These are phyloP conservation scores for Helicocarpus griseus DNA, from an alignment of 2,329 filamentous ascomycete genomes.

Conservation along the genomic window DNA sequence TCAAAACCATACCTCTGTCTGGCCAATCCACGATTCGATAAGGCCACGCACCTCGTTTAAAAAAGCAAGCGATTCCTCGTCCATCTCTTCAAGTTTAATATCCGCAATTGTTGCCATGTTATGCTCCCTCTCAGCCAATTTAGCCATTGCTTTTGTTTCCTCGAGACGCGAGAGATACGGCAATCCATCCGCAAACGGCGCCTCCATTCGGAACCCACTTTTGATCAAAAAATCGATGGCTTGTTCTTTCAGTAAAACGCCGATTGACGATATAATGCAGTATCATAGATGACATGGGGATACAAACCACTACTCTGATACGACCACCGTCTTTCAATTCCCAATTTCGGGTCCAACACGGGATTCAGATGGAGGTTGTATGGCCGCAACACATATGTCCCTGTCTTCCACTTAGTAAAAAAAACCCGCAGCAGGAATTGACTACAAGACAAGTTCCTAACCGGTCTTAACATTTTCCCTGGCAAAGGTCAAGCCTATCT, in stretches of 20 bases:
- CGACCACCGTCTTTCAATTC: conserved; percentile 51
- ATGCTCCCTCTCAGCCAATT: conserved; percentile 34
- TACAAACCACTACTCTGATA: conserved; percentile 45
- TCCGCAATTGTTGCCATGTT: conserved; percentile 25
- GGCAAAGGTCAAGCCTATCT: conserved; percentile 59
- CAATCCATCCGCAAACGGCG: conserved; percentile 48
- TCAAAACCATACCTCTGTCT: conserved; percentile 12
- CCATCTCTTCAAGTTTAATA: conserved; percentile 43
- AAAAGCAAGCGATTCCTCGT: conserved; percentile 44
- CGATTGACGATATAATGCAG: not conserved
- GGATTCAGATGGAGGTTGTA: conserved; percentile 58
- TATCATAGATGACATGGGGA: not conserved
- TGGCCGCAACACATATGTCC: conserved; percentile 48
- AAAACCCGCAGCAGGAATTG: not conserved
- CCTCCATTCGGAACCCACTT: conserved; percentile 49
- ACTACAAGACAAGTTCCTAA: conserved; percentile 15
- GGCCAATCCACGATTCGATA: conserved; percentile 38
- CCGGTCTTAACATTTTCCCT: conserved; percentile 45
- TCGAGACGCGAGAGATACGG: conserved; percentile 55
- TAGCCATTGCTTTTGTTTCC: conserved; percentile 38
- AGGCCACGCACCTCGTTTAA: conserved; percentile 36
- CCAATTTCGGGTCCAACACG: conserved; percentile 41
- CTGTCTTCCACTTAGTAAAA: conserved; percentile 19
- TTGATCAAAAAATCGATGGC: conserved; percentile 53
- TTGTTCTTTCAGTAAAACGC: conserved; percentile 14